These are phyloP conservation scores for Sclerotinia borealis DNA, from an alignment of 2,329 filamentous ascomycete species.

Conservation along the genomic window DNA sequence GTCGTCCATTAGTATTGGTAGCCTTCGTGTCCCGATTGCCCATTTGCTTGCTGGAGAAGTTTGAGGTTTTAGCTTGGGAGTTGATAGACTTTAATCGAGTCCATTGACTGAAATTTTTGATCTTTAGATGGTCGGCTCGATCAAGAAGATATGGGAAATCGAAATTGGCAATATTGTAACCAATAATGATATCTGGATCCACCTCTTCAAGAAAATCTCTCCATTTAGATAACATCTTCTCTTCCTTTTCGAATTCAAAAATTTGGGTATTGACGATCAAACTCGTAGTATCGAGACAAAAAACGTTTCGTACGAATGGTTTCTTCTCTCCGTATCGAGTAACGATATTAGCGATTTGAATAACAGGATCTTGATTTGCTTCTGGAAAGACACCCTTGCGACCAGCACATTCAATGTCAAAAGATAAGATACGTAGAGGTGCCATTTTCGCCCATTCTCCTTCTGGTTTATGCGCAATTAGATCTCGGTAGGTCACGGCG, in stretches of 20 bases:
- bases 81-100: slow-evolving; percentile 66
- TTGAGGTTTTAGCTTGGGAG: slow-evolving; percentile 71
- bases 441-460: slow-evolving; percentile 99
- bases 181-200: slow-evolving; percentile 95
- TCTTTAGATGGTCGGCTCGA: slow-evolving; percentile 77
- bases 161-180: slow-evolving; percentile 98
- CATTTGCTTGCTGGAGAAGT: slow-evolving; percentile 97
- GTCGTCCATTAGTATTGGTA: slow-evolving; percentile 88
- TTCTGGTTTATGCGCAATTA: slow-evolving; percentile 81
- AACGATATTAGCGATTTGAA: slow-evolving; percentile 96
- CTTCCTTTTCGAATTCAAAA: slow-evolving; percentile 73
- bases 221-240: slow-evolving; percentile 89
- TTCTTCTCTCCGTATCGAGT: slow-evolving; percentile 93
- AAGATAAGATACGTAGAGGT: slow-evolving; percentile 83
- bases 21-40: slow-evolving; percentile 90
- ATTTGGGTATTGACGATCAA: slow-evolving; percentile 93
- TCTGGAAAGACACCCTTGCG: slow-evolving; percentile 97
- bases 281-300: slow-evolving; percentile 87
- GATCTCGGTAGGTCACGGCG: slow-evolving; percentile 70
- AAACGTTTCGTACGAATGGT: slow-evolving; percentile 93
- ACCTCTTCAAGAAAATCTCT: slow-evolving; percentile 82
- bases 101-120: slow-evolving; percentile 78
- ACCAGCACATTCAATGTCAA: slow-evolving; percentile 97
- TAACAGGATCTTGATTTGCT: slow-evolving; percentile 84
- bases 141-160: slow-evolving; percentile 96